Evolutionary conservation across 805 yeast species (phyloP), one percentile per base, ranked within the genome.

Genomic region (Pichia manshurica): DNA sequence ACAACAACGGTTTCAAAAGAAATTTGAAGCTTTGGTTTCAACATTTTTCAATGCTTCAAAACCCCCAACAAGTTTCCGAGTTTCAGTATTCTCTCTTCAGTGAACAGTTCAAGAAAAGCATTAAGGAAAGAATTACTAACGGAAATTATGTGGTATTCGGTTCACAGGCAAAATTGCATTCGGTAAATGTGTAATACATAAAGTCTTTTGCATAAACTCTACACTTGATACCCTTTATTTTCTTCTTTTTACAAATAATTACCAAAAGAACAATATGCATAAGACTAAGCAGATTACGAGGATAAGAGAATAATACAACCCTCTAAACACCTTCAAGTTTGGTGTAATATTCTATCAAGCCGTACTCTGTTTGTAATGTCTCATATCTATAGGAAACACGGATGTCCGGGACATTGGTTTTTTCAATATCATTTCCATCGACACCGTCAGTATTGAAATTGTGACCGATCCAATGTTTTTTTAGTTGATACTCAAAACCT

Each of bases 361-460:
- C 88, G 49, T 78, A 77, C 61, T 86, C 90, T 28, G 86, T 79
- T 33, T 71, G 64, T 47, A 84, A 70, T 0, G 97, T 90, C 57
- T 90, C 96, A 49, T 77, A 76, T 63, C 99, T 78, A 65, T 86
- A 93, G 17, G 82, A 79, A 31, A 84, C 78, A 61, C 99, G 79
- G 44, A 90, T 83, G 55, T 84, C 82, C 1, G 99, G 99, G 44
- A 93, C 96, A 62, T 93, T 93, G 2, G 97, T 87, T 71, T 89
- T 93, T 58, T 87, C 96, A 42, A 93, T 82, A 60, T 87, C 90
- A 60, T 90, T 89, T 5, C 95, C 95, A 25, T 74, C 78, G n/a
- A 79, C 74, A 5, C 95, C 95, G 0, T 73, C 72, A 13, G 58
- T 40, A 52, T 69, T 70, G 57, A 71, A 84, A 50, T 79, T 64